Evolutionary conservation across 1,284 basidiomycete species (phyloP).

Genomic region (Amylostereum chailletii): DNA sequence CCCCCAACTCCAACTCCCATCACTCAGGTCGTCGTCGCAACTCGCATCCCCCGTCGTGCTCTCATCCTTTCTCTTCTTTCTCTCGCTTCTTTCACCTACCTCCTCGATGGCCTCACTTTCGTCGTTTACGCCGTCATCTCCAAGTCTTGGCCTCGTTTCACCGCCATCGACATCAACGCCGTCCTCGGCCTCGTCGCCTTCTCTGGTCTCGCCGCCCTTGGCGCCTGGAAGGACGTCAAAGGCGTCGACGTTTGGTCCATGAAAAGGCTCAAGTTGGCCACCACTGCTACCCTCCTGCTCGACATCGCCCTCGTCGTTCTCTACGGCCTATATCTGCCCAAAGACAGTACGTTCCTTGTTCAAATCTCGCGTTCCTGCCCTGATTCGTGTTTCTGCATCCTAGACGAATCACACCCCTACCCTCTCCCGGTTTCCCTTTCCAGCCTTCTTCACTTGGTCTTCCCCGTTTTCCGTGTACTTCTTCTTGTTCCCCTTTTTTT

Average conservation of each 20-base stretch:
- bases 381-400: background rate
- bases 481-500: constrained; percentile 50
- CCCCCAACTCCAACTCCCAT: constrained; percentile 53
- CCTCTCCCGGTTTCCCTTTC: constrained; percentile 26
- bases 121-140: constrained; percentile 54
- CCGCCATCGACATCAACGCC: constrained; percentile 63
- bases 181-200: constrained; percentile 61
- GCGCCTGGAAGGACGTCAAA: constrained; percentile 67
- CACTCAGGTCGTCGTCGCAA: constrained; percentile 66
- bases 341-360: constrained; percentile 31
- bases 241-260: constrained; percentile 65
- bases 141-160: constrained; percentile 53
- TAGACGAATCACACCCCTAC: constrained; percentile 23
- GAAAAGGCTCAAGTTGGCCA: constrained; percentile 44
- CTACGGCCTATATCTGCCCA: constrained; percentile 35
- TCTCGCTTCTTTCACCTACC: constrained; percentile 71
- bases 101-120: constrained; percentile 75
- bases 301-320: constrained; percentile 54
- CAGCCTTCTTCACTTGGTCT: constrained; percentile 47
- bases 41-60: constrained; percentile 59
- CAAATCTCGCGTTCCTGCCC: background rate
- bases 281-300: constrained; percentile 42
- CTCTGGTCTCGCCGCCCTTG: constrained; percentile 58
- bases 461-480: constrained; percentile 58
- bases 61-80: constrained; percentile 63